These are phyloP conservation scores for Xerocomus spinulosus DNA, from an alignment of 768 basidiomycete species.

Conservation along the genomic window DNA sequence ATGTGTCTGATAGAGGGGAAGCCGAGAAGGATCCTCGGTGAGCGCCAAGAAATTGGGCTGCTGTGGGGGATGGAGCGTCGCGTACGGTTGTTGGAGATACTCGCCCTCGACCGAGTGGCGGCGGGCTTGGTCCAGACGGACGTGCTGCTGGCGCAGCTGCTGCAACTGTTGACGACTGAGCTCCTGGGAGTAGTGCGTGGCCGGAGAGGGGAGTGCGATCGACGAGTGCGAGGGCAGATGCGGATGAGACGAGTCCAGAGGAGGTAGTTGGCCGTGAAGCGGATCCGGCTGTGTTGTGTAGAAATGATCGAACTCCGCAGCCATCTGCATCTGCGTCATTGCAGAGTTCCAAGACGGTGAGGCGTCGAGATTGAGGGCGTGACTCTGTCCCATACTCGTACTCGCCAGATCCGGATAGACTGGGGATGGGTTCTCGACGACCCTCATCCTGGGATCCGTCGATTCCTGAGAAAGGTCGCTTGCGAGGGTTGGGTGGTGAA, in stretches of 20 bases:
- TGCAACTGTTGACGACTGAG: slow-evolving; percentile 43
- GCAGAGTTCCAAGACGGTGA: slow-evolving; percentile 87
- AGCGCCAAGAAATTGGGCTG: slow-evolving; percentile 25
- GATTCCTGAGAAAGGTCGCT: slow-evolving; percentile 59
- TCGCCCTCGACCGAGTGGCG: slow-evolving; percentile 33
- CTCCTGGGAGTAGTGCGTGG: slow-evolving; percentile 44
- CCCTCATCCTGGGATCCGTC: slow-evolving; percentile 43
- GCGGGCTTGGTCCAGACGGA: slow-evolving; percentile 32
- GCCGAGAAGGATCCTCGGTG: slow-evolving; percentile 29
- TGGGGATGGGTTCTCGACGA: slow-evolving; percentile 35
- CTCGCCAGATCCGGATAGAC: slow-evolving; percentile 31
- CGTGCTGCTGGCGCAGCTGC: slow-evolving; percentile 35
- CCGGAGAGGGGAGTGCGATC: slow-evolving; percentile 37
- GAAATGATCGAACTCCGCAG: slow-evolving; percentile 44
- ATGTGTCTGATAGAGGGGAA: slow-evolving; percentile 34
- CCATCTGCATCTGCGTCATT: slow-evolving; percentile 57
- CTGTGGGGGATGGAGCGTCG: slow-evolving; percentile 29
- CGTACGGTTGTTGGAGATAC: slow-evolving; percentile 37
- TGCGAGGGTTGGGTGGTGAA: slow-evolving; percentile 47
- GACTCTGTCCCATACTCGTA: slow-evolving; percentile 73
- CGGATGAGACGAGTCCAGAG: slow-evolving; percentile 43
- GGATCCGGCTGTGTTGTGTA: slow-evolving; percentile 34
- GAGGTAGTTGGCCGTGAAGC: slow-evolving; percentile 42
- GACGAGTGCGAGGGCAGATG: slow-evolving; percentile 48
- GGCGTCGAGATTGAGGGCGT: slow-evolving; percentile 71